A percentile compares a stretch with the other conserved stretches of the same genome.
phyloP scores from a whole-genome alignment of 2,329 filamentous ascomycete genomes.

The Pestalotiopsis sp. region DNA sequence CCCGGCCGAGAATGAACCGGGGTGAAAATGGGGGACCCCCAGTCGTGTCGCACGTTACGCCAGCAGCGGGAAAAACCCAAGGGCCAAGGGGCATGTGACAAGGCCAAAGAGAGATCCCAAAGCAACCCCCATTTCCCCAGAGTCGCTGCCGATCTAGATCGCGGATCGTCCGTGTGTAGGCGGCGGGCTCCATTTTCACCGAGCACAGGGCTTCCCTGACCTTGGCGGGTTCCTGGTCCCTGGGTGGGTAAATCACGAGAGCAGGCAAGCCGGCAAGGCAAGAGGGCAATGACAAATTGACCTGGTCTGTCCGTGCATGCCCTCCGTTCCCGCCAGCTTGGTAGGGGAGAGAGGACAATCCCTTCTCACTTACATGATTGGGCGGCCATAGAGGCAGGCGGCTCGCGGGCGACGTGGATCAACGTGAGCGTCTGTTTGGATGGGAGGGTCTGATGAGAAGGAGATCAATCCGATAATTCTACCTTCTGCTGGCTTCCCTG shows the following conservation, averaged over 20 bases:
- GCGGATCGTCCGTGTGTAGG: neutral
- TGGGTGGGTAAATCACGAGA: neutral
- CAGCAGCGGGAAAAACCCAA: neutral
- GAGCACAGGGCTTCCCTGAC: neutral
- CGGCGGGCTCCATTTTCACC: neutral
- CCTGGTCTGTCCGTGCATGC: neutral
- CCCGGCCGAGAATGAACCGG: neutral
- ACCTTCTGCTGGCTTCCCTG: neutral
- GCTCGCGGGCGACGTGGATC: neutral
- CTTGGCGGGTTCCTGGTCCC: neutral
- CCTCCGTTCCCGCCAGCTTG: neutral
- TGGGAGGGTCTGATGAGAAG: neutral
- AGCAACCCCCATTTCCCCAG: neutral
- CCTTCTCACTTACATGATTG: neutral
- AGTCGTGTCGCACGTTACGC: neutral
- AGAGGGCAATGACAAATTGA: neutral
- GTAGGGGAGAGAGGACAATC: neutral
- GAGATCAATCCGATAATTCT: neutral
- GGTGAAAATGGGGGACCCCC: neutral
- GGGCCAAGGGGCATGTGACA: neutral
- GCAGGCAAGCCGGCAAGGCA: neutral
- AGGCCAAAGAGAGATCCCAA: neutral
- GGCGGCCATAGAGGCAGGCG: neutral
- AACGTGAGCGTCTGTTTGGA: neutral
- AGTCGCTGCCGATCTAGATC: neutral